Percentiles rank a stretch among this genome's conserved stretches.
These are phyloP conservation scores for Nevesoporus exiguus DNA, from an alignment of 768 basidiomycete species.

Conservation along the genomic window DNA sequence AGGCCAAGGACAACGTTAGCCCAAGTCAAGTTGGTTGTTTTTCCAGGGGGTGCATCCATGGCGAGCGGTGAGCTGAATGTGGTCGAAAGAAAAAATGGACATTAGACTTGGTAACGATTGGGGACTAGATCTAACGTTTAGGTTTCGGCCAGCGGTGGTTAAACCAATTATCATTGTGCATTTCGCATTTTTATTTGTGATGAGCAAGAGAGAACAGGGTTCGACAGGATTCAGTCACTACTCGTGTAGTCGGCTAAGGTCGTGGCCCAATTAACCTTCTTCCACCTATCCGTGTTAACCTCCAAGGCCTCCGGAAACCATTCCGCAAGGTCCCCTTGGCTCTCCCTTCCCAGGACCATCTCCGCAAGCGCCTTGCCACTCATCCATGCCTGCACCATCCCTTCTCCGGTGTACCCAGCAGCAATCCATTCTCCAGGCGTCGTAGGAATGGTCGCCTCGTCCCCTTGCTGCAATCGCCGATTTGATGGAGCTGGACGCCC, in stretches of 20 bases:
- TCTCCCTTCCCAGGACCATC: constrained; percentile 50
- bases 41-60: constrained; percentile 32
- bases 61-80: not conserved
- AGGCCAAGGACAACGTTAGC: constrained; percentile 74
- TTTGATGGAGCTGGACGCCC: constrained; percentile 34
- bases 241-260: constrained; percentile 29
- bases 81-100: not conserved
- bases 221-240: constrained; percentile 3
- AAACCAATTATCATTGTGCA: too few species aligned
- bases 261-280: constrained; percentile 45
- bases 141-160: too few species aligned
- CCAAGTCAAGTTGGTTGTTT: constrained; percentile 49
- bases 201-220: not conserved
- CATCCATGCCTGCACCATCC: constrained; percentile 72
- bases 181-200: too few species aligned
- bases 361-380: constrained; percentile 55
- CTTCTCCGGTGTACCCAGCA: constrained; percentile 70
- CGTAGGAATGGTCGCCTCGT: constrained; percentile 14
- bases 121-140: too few species aligned
- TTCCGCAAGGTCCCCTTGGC: constrained; percentile 24
- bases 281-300: constrained; percentile 49
- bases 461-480: not conserved
- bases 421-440: constrained; percentile 67
- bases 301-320: constrained; percentile 53
- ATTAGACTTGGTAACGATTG: not conserved